Conservation (phyloP, 139 green algal species). For the Trebouxia sp. region DNA sequence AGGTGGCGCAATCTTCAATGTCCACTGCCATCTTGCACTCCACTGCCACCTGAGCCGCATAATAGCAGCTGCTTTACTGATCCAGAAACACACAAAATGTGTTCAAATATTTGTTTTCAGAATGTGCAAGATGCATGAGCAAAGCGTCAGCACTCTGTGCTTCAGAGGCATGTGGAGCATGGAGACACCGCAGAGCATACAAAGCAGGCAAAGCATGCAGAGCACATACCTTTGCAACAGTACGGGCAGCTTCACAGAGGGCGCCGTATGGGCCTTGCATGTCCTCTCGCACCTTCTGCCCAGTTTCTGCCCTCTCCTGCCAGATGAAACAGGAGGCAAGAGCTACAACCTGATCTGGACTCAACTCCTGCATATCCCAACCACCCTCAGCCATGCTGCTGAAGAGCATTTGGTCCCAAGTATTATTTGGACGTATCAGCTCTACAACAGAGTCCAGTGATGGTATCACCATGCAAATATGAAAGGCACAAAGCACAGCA, state of each 20-base stretch:
- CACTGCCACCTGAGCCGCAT: constrained; percentile 29
- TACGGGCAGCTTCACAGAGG: constrained; percentile 63
- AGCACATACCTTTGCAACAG: constrained; percentile 34
- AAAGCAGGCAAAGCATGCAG: neutral
- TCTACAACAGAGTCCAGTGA: no score
- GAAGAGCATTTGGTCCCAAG: no score
- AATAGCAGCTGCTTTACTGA: neutral
- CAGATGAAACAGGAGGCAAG: constrained; percentile 78
- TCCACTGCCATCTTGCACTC: constrained; percentile 63
- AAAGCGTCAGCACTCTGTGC: no score
- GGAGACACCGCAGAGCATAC: no score
- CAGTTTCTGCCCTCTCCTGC: constrained; percentile 56
- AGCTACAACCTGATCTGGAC: constrained; percentile 58
- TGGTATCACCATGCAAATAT: no score
- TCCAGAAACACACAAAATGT: neutral
- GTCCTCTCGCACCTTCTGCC: constrained; percentile 43
- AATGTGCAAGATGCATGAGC: no score
- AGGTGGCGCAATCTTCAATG: constrained; percentile 70
- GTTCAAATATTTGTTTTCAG: no score
- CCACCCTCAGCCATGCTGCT: neutral
- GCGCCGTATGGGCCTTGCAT: constrained; percentile 49
- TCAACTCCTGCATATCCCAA: constrained; percentile 39
- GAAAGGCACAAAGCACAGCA: no score
- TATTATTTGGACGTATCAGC: no score
- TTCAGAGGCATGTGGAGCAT: no score